A percentile compares a stretch with the other conserved stretches of the same genome.
Evolutionary conservation across 2,329 filamentous ascomycete genomes (phyloP).

Genomic region (Hypoxylon sp.): DNA sequence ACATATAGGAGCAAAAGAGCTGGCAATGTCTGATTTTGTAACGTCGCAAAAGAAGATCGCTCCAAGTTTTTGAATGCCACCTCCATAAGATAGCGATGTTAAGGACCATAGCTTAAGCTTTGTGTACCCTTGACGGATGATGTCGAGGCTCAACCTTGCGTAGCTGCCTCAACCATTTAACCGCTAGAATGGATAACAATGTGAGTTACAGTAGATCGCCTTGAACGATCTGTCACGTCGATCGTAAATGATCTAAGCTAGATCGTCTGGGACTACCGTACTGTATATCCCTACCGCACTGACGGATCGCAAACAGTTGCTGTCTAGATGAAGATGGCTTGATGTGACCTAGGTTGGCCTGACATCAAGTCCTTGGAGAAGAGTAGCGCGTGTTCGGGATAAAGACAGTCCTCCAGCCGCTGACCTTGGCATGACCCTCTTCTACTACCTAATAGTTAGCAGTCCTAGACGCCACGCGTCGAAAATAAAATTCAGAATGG

Average conservation of each 20-base stretch:
- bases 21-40: background rate
- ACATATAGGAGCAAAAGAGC: background rate
- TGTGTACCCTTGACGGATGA: conserved; percentile 2
- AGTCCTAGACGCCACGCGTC: conserved; percentile 27
- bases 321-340: conserved; percentile 17
- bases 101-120: background rate
- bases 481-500: conserved; percentile 30
- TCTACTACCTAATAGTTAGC: background rate
- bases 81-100: background rate
- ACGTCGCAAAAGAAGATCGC: background rate
- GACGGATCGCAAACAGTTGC: conserved; percentile 27
- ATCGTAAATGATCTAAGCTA: conserved; percentile 31
- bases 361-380: conserved; percentile 14
- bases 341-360: conserved; percentile 4
- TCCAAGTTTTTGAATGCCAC: background rate
- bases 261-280: conserved; percentile 19
- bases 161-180: conserved; percentile 38
- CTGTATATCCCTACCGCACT: conserved; percentile 22
- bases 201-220: conserved; percentile 42
- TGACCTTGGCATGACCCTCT: background rate
- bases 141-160: conserved; percentile 24
- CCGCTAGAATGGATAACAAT: conserved; percentile 46
- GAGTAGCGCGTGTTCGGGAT: conserved; percentile 24
- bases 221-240: conserved; percentile 33
- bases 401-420: background rate